A percentile compares a stretch with the other conserved stretches of the same genome.
These are phyloP conservation scores for Ophiognomonia clavigignenti-juglandacearum DNA, from an alignment of 2,329 filamentous ascomycete genomes.

Conservation along the genomic window DNA sequence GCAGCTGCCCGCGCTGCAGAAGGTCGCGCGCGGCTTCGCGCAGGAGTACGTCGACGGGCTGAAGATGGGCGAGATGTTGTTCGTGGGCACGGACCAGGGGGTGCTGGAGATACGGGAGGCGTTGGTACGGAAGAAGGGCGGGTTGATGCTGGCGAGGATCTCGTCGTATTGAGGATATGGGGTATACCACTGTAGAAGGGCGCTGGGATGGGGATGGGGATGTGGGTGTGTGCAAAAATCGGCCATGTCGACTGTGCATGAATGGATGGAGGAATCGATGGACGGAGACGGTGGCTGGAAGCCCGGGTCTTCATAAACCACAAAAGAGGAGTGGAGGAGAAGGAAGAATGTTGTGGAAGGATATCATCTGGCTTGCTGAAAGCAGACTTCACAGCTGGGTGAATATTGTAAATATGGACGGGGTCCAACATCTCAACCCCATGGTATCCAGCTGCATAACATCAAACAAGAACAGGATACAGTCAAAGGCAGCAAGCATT, in stretches of 20 bases:
- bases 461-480: too few relatives aligned
- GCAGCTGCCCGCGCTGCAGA: conserved; percentile 54
- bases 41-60: conserved; percentile 69
- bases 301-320: too few relatives aligned
- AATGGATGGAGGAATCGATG: too few relatives aligned
- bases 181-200: background rate
- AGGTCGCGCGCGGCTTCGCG: conserved; percentile 64
- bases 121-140: conserved; percentile 74
- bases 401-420: too few relatives aligned
- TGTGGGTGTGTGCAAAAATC: background rate
- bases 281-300: too few relatives aligned
- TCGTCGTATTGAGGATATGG: conserved; percentile 23
- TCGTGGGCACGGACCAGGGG: conserved; percentile 71
- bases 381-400: too few relatives aligned
- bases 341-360: background rate
- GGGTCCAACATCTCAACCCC: too few relatives aligned
- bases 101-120: conserved; percentile 80
- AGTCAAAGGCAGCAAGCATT: too few relatives aligned
- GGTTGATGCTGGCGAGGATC: conserved; percentile 70
- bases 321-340: too few relatives aligned
- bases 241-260: too few relatives aligned
- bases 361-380: background rate
- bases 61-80: conserved; percentile 76
- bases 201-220: background rate
- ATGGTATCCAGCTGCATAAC: too few relatives aligned